Evolutionary conservation across 768 basidiomycete species (phyloP).

Genomic region (Psilocybe cyanescens): DNA sequence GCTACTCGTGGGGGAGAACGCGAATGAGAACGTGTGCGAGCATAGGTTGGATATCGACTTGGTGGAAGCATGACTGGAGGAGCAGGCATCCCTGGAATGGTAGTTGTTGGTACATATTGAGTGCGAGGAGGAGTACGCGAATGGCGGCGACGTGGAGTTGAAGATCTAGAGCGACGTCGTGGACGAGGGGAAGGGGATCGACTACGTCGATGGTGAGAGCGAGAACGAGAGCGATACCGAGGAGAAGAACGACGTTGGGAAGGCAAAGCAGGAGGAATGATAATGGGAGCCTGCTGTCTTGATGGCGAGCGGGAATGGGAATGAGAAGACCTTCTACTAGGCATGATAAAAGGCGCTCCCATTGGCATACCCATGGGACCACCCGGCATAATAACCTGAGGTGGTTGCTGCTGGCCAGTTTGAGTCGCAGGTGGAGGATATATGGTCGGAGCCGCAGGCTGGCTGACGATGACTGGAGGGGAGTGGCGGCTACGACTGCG

Average conservation of each 20-base stretch:
- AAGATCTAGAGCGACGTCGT: slow-evolving; percentile 13
- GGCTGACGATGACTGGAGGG: slow-evolving; percentile 21
- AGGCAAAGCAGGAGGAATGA: slow-evolving; percentile 6
- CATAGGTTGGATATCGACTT: background rate
- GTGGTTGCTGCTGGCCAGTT: slow-evolving; percentile 10
- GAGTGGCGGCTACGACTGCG: slow-evolving; percentile 11
- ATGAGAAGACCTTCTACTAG: slow-evolving; percentile 7
- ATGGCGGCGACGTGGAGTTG: slow-evolving; percentile 17
- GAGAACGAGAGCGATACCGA: slow-evolving; percentile 18
- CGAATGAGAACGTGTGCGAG: slow-evolving; percentile 26
- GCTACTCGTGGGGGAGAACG: slow-evolving; percentile 17
- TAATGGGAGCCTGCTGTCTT: slow-evolving; percentile 1
- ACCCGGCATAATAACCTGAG: slow-evolving; percentile 15
- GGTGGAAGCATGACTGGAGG: slow-evolving; percentile 8
- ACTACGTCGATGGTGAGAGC: slow-evolving; percentile 13
- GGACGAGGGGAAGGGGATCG: slow-evolving; percentile 18
- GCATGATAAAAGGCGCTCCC: slow-evolving; percentile 1
- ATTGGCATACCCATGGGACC: background rate
- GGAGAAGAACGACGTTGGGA: background rate
- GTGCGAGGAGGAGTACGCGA: slow-evolving; percentile 12
- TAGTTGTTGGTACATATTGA: slow-evolving; percentile 9
- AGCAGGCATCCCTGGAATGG: slow-evolving; percentile 12
- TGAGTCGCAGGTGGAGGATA: slow-evolving; percentile 15
- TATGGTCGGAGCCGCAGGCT: slow-evolving; percentile 10
- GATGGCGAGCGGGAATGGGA: slow-evolving; percentile 16